Evolutionary conservation across 148 eudicot species (phyloP).

Genomic region (Selenicereus undatus): DNA sequence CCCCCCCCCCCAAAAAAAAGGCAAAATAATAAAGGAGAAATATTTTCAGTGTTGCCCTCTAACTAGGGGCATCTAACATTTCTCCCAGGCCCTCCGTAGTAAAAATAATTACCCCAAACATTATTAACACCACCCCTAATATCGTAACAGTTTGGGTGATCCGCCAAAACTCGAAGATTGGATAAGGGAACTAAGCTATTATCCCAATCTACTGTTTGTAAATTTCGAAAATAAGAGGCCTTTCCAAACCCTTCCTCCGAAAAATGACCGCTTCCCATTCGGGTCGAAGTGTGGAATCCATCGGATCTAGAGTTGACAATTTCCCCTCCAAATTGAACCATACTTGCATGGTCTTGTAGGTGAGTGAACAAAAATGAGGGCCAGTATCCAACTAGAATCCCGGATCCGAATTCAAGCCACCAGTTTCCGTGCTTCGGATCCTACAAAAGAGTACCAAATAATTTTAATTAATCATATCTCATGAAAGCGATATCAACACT

Average conservation of each 20-base stretch:
- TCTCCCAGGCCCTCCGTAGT: slow-evolving; percentile 89
- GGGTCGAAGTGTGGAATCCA: slow-evolving; percentile 65
- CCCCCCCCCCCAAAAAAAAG: background rate
- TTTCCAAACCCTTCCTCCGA: slow-evolving; percentile 70
- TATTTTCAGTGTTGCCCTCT: background rate
- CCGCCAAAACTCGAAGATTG: slow-evolving; percentile 62
- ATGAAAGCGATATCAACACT: too few relatives aligned
- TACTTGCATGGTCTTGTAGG: slow-evolving; percentile 61
- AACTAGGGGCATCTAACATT: slow-evolving; percentile 58
- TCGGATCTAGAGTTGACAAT: slow-evolving; percentile 47
- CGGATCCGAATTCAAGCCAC: slow-evolving; percentile 90
- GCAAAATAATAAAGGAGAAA: background rate
- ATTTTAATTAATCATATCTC: background rate
- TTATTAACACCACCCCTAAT: slow-evolving; percentile 60
- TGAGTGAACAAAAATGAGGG: slow-evolving; percentile 71
- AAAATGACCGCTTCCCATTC: slow-evolving; percentile 97
- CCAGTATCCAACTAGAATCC: slow-evolving; percentile 87
- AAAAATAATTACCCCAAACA: slow-evolving; percentile 92
- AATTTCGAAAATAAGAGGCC: slow-evolving; percentile 74
- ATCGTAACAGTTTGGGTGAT: slow-evolving; percentile 81
- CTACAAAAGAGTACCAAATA: slow-evolving; percentile 24
- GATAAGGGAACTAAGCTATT: slow-evolving; percentile 59
- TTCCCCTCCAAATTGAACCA: slow-evolving; percentile 93
- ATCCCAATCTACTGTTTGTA: slow-evolving; percentile 83
- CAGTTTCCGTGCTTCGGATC: slow-evolving; percentile 94